Conservation (phyloP, 2,329 filamentous ascomycete species). For the Botrytis pseudocinerea region DNA sequence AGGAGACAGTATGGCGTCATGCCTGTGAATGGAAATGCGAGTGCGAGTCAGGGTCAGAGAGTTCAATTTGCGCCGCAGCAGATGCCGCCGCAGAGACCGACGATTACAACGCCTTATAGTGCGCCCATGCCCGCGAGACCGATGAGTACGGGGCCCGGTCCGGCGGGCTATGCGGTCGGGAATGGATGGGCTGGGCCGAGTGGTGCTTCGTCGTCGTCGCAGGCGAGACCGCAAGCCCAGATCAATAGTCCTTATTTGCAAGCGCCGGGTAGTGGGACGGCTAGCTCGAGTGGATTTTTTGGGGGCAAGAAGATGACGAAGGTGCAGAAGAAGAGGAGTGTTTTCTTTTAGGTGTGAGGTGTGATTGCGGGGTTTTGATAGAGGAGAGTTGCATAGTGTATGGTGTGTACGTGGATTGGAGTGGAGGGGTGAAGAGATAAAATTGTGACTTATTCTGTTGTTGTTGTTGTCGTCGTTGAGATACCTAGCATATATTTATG, state of each 20-base stretch:
- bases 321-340: conserved; percentile 40
- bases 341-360: conserved; percentile 31
- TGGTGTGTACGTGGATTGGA: neutral
- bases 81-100: conserved; percentile 28
- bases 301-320: conserved; percentile 41
- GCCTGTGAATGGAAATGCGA: neutral
- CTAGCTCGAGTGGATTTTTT: conserved; percentile 49
- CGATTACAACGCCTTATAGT: conserved; percentile 19
- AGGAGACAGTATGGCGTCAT: conserved; percentile 61
- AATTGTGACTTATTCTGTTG: neutral
- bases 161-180: neutral
- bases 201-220: conserved; percentile 27
- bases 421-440: neutral
- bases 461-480: neutral
- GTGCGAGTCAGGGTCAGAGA: neutral
- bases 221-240: conserved; percentile 28
- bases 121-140: conserved; percentile 28
- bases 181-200: neutral
- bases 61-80: conserved; percentile 22
- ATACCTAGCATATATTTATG: neutral
- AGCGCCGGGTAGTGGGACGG: conserved; percentile 37
- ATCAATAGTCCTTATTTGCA: conserved; percentile 34
- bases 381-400: neutral
- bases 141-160: conserved; percentile 18
- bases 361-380: neutral